These are phyloP conservation scores for Monosporozyma aerobia DNA, from an alignment of 805 yeast species.

Conservation along the genomic window DNA sequence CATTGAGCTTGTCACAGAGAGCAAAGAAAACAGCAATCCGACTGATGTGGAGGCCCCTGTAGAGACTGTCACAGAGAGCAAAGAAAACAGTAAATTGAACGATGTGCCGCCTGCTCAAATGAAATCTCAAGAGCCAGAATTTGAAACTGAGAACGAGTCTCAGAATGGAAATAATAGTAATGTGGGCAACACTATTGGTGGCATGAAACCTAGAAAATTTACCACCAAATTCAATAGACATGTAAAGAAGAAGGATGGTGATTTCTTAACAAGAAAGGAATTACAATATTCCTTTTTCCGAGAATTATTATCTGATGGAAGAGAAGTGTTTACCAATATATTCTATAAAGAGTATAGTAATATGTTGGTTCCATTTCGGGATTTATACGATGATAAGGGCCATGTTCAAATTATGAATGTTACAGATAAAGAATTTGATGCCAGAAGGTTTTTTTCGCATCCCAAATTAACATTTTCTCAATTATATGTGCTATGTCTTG, in stretches of 20 bases:
- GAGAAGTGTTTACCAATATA: conserved; percentile 59
- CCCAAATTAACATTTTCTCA: conserved; percentile 69
- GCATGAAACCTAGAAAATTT: neutral
- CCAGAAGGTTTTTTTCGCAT: conserved; percentile 30
- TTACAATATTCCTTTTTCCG: conserved; percentile 74
- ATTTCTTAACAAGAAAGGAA: conserved; percentile 81
- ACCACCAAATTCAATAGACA: conserved; percentile 33
- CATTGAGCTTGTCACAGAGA: neutral
- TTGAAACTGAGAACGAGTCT: conserved; percentile 3
- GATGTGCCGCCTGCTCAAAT: neutral
- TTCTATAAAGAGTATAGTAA: conserved; percentile 36
- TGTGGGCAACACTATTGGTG: neutral
- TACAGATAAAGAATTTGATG: conserved; percentile 30
- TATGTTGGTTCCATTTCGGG: conserved; percentile 26
- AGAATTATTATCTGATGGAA: conserved; percentile 52
- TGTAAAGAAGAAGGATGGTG: conserved; percentile 84
- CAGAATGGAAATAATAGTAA: too few species aligned
- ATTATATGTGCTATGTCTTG: conserved; percentile 69
- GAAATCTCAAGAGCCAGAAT: conserved; percentile 25
- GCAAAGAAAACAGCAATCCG: too few species aligned
- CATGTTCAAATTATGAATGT: conserved; percentile 21
- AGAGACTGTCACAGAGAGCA: neutral
- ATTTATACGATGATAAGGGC: conserved; percentile 29
- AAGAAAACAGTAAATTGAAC: neutral
- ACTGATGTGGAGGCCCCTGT: neutral